Base-by-base conservation (phyloP, 2,329 filamentous ascomycete genomes). In the Curvularia verruculosa region DNA sequence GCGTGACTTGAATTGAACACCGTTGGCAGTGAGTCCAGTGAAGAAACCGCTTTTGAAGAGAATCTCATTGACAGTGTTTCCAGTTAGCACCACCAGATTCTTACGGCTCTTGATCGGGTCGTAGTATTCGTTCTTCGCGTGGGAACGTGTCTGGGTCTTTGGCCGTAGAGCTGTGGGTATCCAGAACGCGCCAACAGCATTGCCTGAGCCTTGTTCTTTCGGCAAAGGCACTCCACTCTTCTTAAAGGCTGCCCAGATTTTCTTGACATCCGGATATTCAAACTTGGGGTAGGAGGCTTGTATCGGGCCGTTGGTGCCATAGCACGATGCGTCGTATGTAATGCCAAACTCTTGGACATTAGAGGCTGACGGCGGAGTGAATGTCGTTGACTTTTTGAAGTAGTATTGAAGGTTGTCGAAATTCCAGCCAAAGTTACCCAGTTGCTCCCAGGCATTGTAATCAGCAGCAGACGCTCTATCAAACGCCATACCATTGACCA, bases 361-460 rank as follows among this genome's bases (percentile, higher is more conserved):
- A 13, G 37, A 49, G 5, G 36, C 39, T 0, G 49, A 39, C 3
- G 65, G 66, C 2, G 67, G 66, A 15, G 64, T 68, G 47, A 70
- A 71, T 0, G 64, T 70, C 3, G 67, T 65, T 0, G 65, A 67
- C 54, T 74, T 75, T 41, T 69, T 72, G 56, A 74, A 74, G 48
- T 74, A 75, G 8, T 54, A 49, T 9, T 66, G 51, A 21, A 75
- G 58, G n/a, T 59, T 63, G 31, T 68, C 52, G 68, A 70, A 75
- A 13, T 64, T 66, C 72, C 72, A 75, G 1, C 84, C 85, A 1
- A 62, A 54, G 61, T 87, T 88, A 0, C 85, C 85, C 9, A 88
- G 71, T 28, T 77, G 71, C 45, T 80, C 81, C 85, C 85, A 88
- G 0, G 79, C 79, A 69, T 88, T 81, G 45, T 78, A 79, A 55